Evolutionary conservation across 208 protist genomes (phyloP), one percentile per base, ranked within the genome.

Genomic region (Zelonia costaricensis): DNA sequence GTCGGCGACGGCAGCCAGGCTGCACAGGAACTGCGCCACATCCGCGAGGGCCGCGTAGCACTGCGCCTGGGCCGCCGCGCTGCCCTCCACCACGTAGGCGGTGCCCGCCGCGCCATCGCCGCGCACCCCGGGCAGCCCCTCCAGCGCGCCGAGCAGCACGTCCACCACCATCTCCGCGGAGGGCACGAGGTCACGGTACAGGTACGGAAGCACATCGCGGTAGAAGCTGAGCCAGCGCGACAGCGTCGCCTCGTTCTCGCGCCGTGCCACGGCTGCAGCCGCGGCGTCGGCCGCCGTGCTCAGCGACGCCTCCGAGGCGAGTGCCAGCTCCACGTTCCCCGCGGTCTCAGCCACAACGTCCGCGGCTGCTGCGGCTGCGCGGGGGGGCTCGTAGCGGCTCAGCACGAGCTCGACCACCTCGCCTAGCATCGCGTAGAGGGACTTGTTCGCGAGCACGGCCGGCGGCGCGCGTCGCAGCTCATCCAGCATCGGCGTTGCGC

Each of bases 101-200:
- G 5, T 7, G 44, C 0, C n/a, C 23, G 28, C 6, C 3, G 2
- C 15, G 43, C 13, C 23, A 15, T 15, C 52, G 10, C 3, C 25
- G 20, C 36, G 13, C 12, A 36, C 13, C 39, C 23, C 31, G 13
- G 42, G 6, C 0, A 33, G 10, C 15, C 25, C 0, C 43, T 70
- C 66, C 36, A 70, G 44, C 44, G 55, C 62, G 23, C 47, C 57
- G 16, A 79, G 67, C 33, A 79, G 56, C 16, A 63, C 57, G 36
- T 59, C 51, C 12, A 66, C 43, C 28, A 70, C 62, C 23, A 62
- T 62, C 35, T 66, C 68, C n/a, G 59, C 31, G 1, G 64, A 69
- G 4, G 67, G n/a, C n/a, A 69, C 62, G 51, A 79, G 61, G 20
- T 74, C 65, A 27, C 66, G 39, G 63, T 79, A 74, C 0, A 74